A percentile compares a stretch with the other conserved stretches of the same genome.
Evolutionary conservation across 805 yeast genomes (phyloP).

Genomic region (Jamesozyma rosinii): DNA sequence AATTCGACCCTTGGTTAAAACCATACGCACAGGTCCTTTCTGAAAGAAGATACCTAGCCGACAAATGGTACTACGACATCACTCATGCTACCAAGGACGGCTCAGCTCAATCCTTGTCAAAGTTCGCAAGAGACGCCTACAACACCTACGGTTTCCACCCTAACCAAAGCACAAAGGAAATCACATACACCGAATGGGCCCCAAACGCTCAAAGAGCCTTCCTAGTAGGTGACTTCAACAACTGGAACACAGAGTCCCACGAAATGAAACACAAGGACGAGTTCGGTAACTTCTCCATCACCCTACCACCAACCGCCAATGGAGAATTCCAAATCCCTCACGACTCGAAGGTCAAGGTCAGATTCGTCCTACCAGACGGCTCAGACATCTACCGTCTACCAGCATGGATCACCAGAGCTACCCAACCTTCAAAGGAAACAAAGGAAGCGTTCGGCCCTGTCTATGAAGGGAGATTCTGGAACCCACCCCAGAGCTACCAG

Average conservation of each 20-base stretch:
- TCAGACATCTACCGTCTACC: conserved; percentile 72
- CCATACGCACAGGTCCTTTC: conserved; percentile 65
- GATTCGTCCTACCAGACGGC: conserved; percentile 57
- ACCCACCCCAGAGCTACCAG: conserved; percentile 52
- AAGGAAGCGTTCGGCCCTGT: conserved; percentile 33
- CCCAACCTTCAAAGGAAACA: conserved; percentile 53
- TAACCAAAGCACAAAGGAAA: conserved; percentile 39
- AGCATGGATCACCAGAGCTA: conserved; percentile 81
- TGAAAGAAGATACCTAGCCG: conserved; percentile 57
- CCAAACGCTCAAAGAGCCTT: conserved; percentile 74
- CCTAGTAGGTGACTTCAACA: conserved; percentile 86
- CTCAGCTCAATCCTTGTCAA: conserved; percentile 54
- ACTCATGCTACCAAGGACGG: conserved; percentile 29
- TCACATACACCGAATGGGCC: conserved; percentile 74
- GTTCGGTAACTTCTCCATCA: conserved; percentile 61
- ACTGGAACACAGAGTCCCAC: conserved; percentile 58
- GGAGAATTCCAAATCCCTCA: conserved; percentile 60
- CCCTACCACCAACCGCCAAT: conserved; percentile 40
- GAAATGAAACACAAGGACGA: conserved; percentile 46
- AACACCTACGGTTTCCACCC: conserved; percentile 70
- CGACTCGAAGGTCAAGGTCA: conserved; percentile 66
- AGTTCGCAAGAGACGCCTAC: conserved; percentile 67
- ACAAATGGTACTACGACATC: conserved; percentile 51
- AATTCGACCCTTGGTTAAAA: conserved; percentile 76
- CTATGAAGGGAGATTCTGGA: conserved; percentile 91